Conservation (phyloP, 2,329 filamentous ascomycete genomes). For the Beauveria pseudobassiana region DNA sequence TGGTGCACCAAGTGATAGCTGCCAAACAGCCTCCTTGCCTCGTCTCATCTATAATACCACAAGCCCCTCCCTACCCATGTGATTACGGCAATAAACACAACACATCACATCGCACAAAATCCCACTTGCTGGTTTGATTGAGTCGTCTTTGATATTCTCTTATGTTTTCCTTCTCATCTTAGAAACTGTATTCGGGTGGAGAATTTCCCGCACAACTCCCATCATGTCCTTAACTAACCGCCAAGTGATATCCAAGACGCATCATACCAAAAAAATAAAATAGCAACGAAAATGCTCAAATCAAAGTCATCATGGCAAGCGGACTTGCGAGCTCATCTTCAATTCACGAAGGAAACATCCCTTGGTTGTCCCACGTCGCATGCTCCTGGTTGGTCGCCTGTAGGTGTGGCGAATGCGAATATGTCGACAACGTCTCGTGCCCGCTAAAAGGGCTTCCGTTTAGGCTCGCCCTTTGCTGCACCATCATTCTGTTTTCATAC, state of each 20-base stretch:
- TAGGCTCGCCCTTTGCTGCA: slow-evolving; percentile 20
- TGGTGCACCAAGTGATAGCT: too few species aligned
- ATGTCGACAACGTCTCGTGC: slow-evolving; percentile 28
- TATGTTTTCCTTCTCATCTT: too few species aligned
- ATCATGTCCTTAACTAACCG: too few species aligned
- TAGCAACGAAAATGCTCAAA: background rate
- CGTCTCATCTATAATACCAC: background rate
- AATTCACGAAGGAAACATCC: slow-evolving; percentile 8
- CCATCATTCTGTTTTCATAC: slow-evolving; percentile 24
- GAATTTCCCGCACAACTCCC: too few species aligned
- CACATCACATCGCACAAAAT: too few species aligned
- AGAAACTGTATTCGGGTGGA: too few species aligned
- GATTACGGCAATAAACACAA: background rate
- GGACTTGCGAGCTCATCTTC: background rate
- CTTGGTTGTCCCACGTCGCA: slow-evolving; percentile 19
- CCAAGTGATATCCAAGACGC: background rate
- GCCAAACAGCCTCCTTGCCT: background rate
- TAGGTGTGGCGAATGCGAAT: slow-evolving; percentile 27
- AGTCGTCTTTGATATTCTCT: too few species aligned
- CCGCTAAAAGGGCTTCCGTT: slow-evolving; percentile 30
- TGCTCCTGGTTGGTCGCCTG: slow-evolving; percentile 18
- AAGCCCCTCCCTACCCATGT: too few species aligned
- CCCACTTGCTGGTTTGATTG: too few species aligned
- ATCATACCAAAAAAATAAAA: background rate
- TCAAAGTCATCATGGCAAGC: background rate